Conservation (phyloP, 176 grass and related monocot genomes). For the Typha latifolia region DNA sequence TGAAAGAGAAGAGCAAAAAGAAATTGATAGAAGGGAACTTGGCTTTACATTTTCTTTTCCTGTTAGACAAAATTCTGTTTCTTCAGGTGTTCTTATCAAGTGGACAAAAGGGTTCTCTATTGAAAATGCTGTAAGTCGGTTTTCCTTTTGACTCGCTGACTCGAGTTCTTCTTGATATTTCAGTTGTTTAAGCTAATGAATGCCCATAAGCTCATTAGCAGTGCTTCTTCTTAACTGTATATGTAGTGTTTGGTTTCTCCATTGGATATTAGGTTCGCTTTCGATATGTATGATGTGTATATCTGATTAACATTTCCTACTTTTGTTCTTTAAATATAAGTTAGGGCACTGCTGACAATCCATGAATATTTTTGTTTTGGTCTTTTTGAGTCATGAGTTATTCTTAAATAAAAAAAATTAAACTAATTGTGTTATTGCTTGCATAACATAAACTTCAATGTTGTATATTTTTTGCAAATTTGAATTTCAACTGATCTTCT, state of each 20-base stretch:
- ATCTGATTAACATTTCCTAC: too few relatives aligned
- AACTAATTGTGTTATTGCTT: too few relatives aligned
- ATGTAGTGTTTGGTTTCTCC: not conserved
- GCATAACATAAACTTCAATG: too few relatives aligned
- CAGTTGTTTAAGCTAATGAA: not conserved
- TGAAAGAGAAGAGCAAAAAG: conserved; percentile 39
- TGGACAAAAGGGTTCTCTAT: conserved; percentile 87
- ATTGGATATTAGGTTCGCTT: not conserved
- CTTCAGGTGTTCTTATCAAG: conserved; percentile 69
- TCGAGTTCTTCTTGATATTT: not conserved
- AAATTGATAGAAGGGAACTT: conserved; percentile 56
- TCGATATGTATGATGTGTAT: not conserved
- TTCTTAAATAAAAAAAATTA: too few relatives aligned
- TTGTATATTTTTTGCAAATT: too few relatives aligned
- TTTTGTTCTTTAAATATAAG: too few relatives aligned
- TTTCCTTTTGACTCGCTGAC: not conserved
- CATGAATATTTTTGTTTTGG: too few relatives aligned
- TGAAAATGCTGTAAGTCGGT: conserved; percentile 33
- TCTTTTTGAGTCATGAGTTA: too few relatives aligned
- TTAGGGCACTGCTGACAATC: too few relatives aligned
- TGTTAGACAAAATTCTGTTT: conserved; percentile 54
- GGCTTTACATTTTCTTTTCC: conserved; percentile 83
- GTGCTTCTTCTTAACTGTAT: not conserved
- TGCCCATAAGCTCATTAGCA: not conserved
- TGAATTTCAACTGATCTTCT: too few relatives aligned